Evolutionary conservation across 805 yeast genomes (phyloP), one percentile per base, ranked within the genome.

Genomic region (Metschnikowia chrysomelidarum): DNA sequence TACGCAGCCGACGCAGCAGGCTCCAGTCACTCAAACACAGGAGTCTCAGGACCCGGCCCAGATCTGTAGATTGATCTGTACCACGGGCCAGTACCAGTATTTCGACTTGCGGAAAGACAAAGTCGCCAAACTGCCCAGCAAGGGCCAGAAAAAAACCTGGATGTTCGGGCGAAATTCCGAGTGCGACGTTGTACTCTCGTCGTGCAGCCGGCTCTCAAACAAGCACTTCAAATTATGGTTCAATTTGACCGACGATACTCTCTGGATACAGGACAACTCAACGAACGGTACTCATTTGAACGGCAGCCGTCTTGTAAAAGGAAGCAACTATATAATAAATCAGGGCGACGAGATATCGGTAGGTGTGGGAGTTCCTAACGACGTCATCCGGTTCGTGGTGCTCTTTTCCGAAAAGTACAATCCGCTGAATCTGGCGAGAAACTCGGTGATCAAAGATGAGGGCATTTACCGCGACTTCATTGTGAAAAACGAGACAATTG

Each of bases 341-440:
- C 96, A 87, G 54, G 98, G 98, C 4, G 99, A 93, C 60, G 96
- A 87, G 54, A 82, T 93, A 24, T 75, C 89, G 1, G 85, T 93
- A 0, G 98, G 98, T 0, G 68, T 80, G 12, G 98, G 98, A 4
- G 83, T 89, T 1, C 72, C 82, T 2, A 67, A 69, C 17, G 98
- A 93, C 47, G 75, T 74, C 20, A 60, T 73, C 8, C 62, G 71
- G 31, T 75, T 75, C 45, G 71, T 76, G 27, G 73, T 71, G 22
- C 67, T 75, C 32, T 71, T 76, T 36, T 69, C 78, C 3, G 69
- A 60, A 36, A 31, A 32, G 32, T 64, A 47, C 48, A 67, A 63
- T 42, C 71, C 71, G 9, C 51, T 58, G 18, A 49, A 42, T 23
- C 41, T 50, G 17, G 36, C 43, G 3, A 50, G 52, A 32, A 47